phyloP scores from a whole-genome alignment of 495 filamentous ascomycete genomes.

The Aspergillus cristatus region DNA sequence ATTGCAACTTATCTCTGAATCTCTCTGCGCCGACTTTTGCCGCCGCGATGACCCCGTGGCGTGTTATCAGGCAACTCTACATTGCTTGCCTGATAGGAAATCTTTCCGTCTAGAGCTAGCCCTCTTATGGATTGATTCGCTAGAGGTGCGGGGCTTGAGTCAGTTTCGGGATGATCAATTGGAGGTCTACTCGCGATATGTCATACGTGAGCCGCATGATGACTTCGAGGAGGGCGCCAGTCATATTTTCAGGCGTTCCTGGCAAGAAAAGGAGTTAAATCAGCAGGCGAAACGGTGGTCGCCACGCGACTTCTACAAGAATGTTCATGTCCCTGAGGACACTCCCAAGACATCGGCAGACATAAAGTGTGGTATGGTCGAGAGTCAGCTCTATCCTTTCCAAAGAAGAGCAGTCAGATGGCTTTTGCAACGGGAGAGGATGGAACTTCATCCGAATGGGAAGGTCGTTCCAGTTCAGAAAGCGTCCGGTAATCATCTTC shows the following conservation, averaged over 20 bases:
- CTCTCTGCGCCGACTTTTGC: slow-evolving; percentile 21
- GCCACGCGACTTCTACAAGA: slow-evolving; percentile 55
- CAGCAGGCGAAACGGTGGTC: slow-evolving; percentile 26
- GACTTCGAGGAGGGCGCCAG: slow-evolving; percentile 4
- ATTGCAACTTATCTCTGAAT: slow-evolving; percentile 10
- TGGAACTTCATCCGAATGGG: slow-evolving; percentile 27
- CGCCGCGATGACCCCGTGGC: slow-evolving; percentile 12
- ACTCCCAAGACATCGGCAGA: slow-evolving; percentile 25
- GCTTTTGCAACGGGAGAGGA: slow-evolving; percentile 54
- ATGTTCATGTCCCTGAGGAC: slow-evolving; percentile 48
- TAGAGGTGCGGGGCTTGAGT: slow-evolving; percentile 17
- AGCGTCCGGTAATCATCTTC: slow-evolving; percentile 12
- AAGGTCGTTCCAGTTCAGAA: slow-evolving; percentile 11
- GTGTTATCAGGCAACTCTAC: slow-evolving; percentile 28
- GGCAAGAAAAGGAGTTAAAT: neutral
- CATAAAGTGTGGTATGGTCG: slow-evolving; percentile 32
- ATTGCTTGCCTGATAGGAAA: slow-evolving; percentile 5
- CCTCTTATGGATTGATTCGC: slow-evolving; percentile 16
- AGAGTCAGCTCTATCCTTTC: slow-evolving; percentile 57
- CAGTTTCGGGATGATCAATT: slow-evolving; percentile 11
- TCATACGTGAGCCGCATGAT: slow-evolving; percentile 13
- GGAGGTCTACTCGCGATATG: slow-evolving; percentile 23
- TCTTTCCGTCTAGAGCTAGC: slow-evolving; percentile 20
- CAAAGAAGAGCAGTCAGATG: slow-evolving; percentile 63
- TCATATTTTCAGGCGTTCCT: neutral